These are phyloP conservation scores for Claviceps pusilla DNA, from an alignment of 2,329 filamentous ascomycete species.

Conservation along the genomic window DNA sequence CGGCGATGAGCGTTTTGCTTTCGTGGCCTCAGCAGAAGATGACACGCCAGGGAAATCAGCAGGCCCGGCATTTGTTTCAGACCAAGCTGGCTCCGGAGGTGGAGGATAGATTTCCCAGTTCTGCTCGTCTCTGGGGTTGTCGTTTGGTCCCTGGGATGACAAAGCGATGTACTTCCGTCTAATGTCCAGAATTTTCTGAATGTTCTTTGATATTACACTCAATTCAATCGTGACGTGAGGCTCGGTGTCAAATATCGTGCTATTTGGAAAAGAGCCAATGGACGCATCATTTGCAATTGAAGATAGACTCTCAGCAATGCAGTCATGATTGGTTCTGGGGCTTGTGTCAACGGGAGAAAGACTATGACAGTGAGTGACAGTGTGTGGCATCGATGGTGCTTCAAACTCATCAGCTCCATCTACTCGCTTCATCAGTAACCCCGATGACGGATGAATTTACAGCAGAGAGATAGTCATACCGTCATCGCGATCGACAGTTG, in stretches of 20 bases:
- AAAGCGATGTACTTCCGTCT: constrained; percentile 78
- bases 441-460: background rate
- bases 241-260: constrained; percentile 56
- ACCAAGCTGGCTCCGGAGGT: constrained; percentile 82
- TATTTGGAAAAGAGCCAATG: constrained; percentile 41
- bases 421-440: constrained; percentile 4
- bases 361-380: background rate
- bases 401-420: constrained; percentile 7
- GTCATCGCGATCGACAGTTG: constrained; percentile 16
- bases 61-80: constrained; percentile 14
- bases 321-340: constrained; percentile 25
- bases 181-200: constrained; percentile 76
- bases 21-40: background rate
- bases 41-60: constrained; percentile 6
- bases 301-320: constrained; percentile 3
- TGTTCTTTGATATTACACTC: constrained; percentile 72
- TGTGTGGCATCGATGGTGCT: background rate
- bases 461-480: constrained; percentile 8
- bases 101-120: constrained; percentile 82
- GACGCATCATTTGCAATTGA: constrained; percentile 38
- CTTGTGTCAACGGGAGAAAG: background rate
- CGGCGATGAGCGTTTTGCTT: constrained; percentile 15
- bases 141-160: constrained; percentile 64
- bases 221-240: constrained; percentile 73
- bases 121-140: constrained; percentile 77